phyloP scores from a whole-genome alignment of 345 rosid genomes.

The Turnera subulata region DNA sequence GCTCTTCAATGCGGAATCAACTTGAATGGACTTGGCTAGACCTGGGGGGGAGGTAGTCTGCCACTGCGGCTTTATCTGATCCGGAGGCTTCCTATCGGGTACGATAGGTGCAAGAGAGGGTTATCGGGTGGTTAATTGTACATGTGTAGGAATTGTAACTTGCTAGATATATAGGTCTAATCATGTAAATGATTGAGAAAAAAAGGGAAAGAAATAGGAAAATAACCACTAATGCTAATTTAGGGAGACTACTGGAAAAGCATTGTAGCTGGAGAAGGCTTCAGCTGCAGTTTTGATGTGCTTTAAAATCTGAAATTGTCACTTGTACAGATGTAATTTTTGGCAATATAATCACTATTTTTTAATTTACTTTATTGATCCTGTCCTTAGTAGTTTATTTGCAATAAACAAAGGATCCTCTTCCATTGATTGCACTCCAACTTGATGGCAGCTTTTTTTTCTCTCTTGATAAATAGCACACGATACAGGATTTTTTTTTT shows the following conservation, averaged over 20 bases:
- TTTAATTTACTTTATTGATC: neutral
- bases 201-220: slow-evolving; percentile 3
- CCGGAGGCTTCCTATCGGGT: slow-evolving; percentile 1
- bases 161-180: slow-evolving; percentile 13
- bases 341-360: slow-evolving; percentile 8
- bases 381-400: too few species aligned
- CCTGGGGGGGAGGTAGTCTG: neutral
- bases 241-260: slow-evolving; percentile 10
- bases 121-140: slow-evolving; percentile 17
- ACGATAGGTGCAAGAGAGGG: too few species aligned
- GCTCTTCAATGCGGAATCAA: neutral
- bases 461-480: neutral
- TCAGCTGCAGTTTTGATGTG: slow-evolving; percentile 23
- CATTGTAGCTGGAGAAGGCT: slow-evolving; percentile 13
- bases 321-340: neutral
- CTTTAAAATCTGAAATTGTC: neutral
- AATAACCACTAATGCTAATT: slow-evolving; percentile 13
- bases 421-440: too few species aligned
- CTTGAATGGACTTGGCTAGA: slow-evolving; percentile 1
- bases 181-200: slow-evolving; percentile 16
- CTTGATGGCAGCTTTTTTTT: too few species aligned
- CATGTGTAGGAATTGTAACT: slow-evolving; percentile 23
- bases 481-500: neutral
- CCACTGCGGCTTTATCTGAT: neutral
- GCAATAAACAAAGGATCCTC: too few species aligned